Percentiles rank a stretch among this genome's conserved stretches.
These are phyloP conservation scores for Septoria linicola DNA, from an alignment of 2,329 filamentous ascomycete species.

Conservation along the genomic window DNA sequence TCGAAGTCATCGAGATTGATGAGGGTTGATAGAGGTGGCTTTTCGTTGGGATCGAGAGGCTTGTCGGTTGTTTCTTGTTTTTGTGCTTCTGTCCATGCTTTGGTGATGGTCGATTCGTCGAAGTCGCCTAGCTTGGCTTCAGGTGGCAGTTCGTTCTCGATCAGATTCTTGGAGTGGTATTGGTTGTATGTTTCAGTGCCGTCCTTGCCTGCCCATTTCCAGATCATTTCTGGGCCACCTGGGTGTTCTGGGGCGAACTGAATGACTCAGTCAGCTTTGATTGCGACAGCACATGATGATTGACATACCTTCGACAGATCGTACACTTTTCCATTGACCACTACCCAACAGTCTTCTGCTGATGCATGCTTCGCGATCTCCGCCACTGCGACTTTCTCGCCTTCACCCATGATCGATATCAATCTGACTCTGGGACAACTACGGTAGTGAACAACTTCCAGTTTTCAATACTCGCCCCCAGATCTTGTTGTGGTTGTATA, in stretches of 20 bases:
- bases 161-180: constrained; percentile 49
- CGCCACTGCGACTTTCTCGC: constrained; percentile 29
- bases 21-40: constrained; percentile 48
- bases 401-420: constrained; percentile 8
- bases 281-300: background rate
- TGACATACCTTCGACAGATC: constrained; percentile 55
- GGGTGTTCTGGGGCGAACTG: constrained; percentile 63
- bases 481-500: background rate
- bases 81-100: constrained; percentile 35
- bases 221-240: constrained; percentile 57
- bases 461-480: no score
- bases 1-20: constrained; percentile 52
- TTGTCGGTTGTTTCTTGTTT: constrained; percentile 30
- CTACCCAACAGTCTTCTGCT: constrained; percentile 58
- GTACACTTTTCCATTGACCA: constrained; percentile 66
- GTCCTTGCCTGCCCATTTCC: constrained; percentile 55
- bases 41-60: constrained; percentile 36
- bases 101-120: constrained; percentile 34
- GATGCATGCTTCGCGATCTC: constrained; percentile 38
- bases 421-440: no score
- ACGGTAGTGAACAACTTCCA: no score
- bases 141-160: constrained; percentile 44
- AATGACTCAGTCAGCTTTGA: background rate
- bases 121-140: constrained; percentile 43
- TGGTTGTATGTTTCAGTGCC: constrained; percentile 56